A percentile compares a stretch with the other conserved stretches of the same genome.
phyloP scores from a whole-genome alignment of 2,329 filamentous ascomycete genomes.

The Erysiphe neolycopersici region DNA sequence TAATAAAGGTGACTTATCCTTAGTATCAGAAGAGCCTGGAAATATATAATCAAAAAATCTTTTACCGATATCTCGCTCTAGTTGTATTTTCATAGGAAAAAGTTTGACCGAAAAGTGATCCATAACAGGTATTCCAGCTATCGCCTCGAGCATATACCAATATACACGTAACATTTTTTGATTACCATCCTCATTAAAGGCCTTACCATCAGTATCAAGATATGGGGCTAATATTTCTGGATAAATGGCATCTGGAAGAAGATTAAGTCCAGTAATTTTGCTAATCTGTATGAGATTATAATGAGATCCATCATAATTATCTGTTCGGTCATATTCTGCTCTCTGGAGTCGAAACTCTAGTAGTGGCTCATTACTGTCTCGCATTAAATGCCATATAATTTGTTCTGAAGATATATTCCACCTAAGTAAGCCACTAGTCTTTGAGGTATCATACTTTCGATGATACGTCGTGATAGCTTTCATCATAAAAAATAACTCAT shows the following conservation, averaged over 20 bases:
- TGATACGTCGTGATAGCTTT: constrained; percentile 96
- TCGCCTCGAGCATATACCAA: constrained; percentile 96
- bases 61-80: constrained; percentile 80
- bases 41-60: constrained; percentile 95
- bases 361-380: constrained; percentile 61
- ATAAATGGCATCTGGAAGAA: constrained; percentile 74
- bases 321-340: constrained; percentile 78
- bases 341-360: constrained; percentile 83
- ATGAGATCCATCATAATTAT: constrained; percentile 93
- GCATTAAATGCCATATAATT: constrained; percentile 91
- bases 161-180: constrained; percentile 78
- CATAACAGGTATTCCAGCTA: constrained; percentile 90
- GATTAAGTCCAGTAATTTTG: constrained; percentile 66
- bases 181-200: constrained; percentile 27
- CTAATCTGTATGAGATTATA: constrained; percentile 77
- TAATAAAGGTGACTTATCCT: constrained; percentile 34
- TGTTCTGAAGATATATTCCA: constrained; percentile 90
- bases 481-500: constrained; percentile 99
- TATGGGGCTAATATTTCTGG: constrained; percentile 91
- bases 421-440: constrained; percentile 55
- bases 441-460: constrained; percentile 49
- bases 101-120: constrained; percentile 90
- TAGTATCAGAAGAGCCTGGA: constrained; percentile 38
- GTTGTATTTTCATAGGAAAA: constrained; percentile 76
- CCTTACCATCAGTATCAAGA: constrained; percentile 33